Base-by-base conservation (phyloP, 169 alveolate genomes). In the Plasmodium gallinaceum region DNA sequence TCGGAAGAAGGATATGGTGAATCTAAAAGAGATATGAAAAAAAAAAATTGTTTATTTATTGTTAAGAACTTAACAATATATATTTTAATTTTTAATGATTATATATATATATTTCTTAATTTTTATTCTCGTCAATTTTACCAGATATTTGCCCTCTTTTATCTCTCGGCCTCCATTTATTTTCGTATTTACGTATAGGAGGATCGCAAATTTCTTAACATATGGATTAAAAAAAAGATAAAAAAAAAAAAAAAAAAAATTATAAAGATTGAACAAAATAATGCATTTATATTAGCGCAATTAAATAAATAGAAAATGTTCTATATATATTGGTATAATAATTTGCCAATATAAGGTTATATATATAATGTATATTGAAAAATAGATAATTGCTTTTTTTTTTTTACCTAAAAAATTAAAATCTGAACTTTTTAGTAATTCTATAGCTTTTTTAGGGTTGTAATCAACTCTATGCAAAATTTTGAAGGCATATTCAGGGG, bases 91-190 rank as follows among this genome's bases (percentile, higher is more conserved):
- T n/a, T n/a, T n/a, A n/a, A n/a, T n/a, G n/a, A n/a, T 14, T 16
- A 54, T 26, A 18, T 5, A 43, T 52, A 14, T n/a, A 22, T 22
- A 12, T 48, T 18, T 74, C 45, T 26, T 73, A 26, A 14, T 39
- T 73, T 73, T 58, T 46, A 39, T 42, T n/a, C 24, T n/a, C 14
- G 0, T 64, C 0, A 43, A 0, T 7, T 46, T 43, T 69, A 74
- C 88, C 88, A 37, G 96, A 93, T 66, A 94, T 92, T 88, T 89
- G 95, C 4, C 97, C 97, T 39, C 97, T 69, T 18, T 96, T 88
- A 69, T 95, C 97, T 66, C 94, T 92, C 2, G 97, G 97, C 75
- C 94, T 92, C 97, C 97, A 95, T 78, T 95, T 95, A 93, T 95
- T 95, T 62, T 95, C 97, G 39, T 95, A 95, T 24, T 93, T 88